phyloP scores from a whole-genome alignment of 441 rosid species.

The Hura crepitans region DNA sequence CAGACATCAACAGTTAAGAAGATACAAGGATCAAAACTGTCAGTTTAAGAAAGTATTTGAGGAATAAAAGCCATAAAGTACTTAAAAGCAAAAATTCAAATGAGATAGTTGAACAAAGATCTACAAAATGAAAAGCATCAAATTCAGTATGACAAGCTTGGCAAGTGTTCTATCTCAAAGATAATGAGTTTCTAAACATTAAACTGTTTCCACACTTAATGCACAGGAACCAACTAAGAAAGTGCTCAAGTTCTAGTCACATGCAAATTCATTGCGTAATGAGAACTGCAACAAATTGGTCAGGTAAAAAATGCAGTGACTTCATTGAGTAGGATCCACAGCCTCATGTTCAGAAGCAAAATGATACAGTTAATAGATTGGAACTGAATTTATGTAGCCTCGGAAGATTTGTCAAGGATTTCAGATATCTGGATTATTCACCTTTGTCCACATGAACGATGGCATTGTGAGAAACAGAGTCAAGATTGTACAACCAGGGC shows the following conservation, averaged over 20 bases:
- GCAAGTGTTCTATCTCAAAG: background rate
- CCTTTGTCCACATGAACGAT: slow-evolving; percentile 80
- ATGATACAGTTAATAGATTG: background rate
- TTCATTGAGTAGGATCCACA: background rate
- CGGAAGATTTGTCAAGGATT: background rate
- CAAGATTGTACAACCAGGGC: slow-evolving; percentile 95
- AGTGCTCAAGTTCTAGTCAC: background rate
- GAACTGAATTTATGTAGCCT: background rate
- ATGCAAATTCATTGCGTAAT: background rate
- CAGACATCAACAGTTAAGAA: background rate
- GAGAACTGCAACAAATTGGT: background rate
- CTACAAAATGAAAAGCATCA: slow-evolving; percentile 5
- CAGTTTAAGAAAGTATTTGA: background rate
- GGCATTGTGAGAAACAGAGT: slow-evolving; percentile 92
- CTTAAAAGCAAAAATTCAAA: background rate
- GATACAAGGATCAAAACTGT: background rate
- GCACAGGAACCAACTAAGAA: slow-evolving; percentile 3
- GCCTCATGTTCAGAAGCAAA: background rate
- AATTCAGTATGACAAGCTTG: background rate
- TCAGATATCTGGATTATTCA: slow-evolving; percentile 21
- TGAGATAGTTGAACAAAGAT: background rate
- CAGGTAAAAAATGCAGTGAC: background rate
- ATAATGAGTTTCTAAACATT: background rate
- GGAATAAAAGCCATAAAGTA: background rate
- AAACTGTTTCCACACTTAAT: background rate